Conservation (phyloP, 2,329 filamentous ascomycete genomes). For the Neodidymelliopsis sp. region DNA sequence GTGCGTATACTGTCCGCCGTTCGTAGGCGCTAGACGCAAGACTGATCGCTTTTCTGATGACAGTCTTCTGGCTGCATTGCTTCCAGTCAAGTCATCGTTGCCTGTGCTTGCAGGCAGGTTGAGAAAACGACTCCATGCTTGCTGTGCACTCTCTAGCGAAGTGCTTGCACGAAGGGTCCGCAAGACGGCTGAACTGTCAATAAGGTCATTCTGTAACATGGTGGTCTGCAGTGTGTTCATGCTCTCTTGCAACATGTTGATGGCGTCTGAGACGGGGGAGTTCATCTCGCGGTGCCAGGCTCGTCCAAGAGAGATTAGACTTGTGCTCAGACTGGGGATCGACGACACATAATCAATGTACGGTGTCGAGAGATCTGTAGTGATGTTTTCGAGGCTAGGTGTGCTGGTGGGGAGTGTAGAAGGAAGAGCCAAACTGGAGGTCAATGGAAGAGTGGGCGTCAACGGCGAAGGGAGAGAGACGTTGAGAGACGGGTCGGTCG, state of each 20-base stretch:
- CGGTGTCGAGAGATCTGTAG: conserved; percentile 29
- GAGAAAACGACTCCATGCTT: conserved; percentile 42
- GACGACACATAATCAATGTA: conserved; percentile 43
- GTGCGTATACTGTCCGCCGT: conserved; percentile 34
- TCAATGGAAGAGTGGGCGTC: conserved; percentile 29
- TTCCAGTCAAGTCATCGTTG: background rate
- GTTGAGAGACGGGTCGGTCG: conserved; percentile 13
- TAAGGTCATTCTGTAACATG: conserved; percentile 36
- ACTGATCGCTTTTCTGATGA: conserved; percentile 3
- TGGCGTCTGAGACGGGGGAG: conserved; percentile 41
- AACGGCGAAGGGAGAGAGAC: conserved; percentile 9
- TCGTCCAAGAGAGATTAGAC: conserved; percentile 41
- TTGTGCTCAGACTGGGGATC: conserved; percentile 38
- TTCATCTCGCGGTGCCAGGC: conserved; percentile 50
- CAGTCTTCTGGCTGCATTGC: background rate
- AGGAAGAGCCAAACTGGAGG: conserved; percentile 21
- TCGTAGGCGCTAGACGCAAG: conserved; percentile 13
- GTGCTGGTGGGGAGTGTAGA: conserved; percentile 21
- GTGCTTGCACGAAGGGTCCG: conserved; percentile 47
- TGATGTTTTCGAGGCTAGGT: conserved; percentile 23
- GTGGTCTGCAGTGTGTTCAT: conserved; percentile 41
- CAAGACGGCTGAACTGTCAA: conserved; percentile 37
- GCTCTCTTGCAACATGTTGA: conserved; percentile 39
- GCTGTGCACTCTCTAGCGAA: conserved; percentile 40
- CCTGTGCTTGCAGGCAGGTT: conserved; percentile 37